These are phyloP conservation scores for Komagataella mondaviorum DNA, from an alignment of 805 yeast genomes.

Conservation along the genomic window DNA sequence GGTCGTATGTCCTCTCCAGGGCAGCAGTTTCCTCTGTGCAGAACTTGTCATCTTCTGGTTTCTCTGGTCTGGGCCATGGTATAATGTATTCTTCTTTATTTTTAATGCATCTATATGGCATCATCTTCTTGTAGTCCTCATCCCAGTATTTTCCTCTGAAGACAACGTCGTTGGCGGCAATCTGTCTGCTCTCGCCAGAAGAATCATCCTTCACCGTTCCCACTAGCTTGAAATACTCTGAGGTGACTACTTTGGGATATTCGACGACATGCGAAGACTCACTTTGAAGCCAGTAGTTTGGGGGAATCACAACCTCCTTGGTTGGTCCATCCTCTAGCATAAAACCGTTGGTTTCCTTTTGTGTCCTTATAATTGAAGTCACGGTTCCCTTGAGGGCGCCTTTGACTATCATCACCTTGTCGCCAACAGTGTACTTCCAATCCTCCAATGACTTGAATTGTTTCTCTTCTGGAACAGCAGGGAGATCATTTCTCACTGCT, in stretches of 20 bases:
- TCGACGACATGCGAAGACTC: slow-evolving; percentile 62
- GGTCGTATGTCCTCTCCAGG: slow-evolving; percentile 62
- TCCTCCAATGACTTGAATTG: slow-evolving; percentile 30
- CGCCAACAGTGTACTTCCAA: slow-evolving; percentile 61
- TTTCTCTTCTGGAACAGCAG: slow-evolving; percentile 17
- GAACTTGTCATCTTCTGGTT: slow-evolving; percentile 37
- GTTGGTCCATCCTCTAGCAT: slow-evolving; percentile 59
- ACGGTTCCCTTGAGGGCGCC: slow-evolving; percentile 70
- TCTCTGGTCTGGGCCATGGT: slow-evolving; percentile 82
- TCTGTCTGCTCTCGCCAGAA: slow-evolving; percentile 47
- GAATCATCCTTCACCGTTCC: slow-evolving; percentile 58
- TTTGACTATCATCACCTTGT: slow-evolving; percentile 54
- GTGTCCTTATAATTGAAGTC: slow-evolving; percentile 49
- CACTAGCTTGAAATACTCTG: slow-evolving; percentile 55
- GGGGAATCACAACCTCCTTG: slow-evolving; percentile 54
- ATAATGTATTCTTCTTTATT: slow-evolving; percentile 57
- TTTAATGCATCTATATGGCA: slow-evolving; percentile 68
- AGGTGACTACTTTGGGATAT: slow-evolving; percentile 50
- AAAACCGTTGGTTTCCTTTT: slow-evolving; percentile 46
- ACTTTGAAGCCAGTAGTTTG: slow-evolving; percentile 55
- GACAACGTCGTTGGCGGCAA: slow-evolving; percentile 66
- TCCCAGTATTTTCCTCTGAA: slow-evolving; percentile 65
- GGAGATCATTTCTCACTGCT: slow-evolving; percentile 13
- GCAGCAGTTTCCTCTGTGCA: slow-evolving; percentile 45
- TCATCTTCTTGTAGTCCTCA: slow-evolving; percentile 51